Base-by-base conservation (phyloP, 2,329 filamentous ascomycete genomes). In the Akanthomyces uredinophilus region DNA sequence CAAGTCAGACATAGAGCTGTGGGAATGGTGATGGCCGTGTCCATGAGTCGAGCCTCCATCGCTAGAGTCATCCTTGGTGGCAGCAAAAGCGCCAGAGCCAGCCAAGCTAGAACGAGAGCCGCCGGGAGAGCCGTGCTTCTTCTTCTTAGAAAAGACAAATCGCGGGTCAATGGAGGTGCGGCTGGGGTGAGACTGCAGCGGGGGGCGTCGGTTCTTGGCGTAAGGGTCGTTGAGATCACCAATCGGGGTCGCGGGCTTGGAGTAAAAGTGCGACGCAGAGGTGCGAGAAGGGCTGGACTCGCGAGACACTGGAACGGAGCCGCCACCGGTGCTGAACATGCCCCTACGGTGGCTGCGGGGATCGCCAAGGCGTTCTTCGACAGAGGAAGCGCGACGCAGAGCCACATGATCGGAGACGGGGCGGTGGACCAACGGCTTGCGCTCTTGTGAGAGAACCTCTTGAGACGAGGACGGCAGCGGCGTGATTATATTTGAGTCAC, bases 1-100 rank as follows among this genome's bases (percentile, higher is more conserved):
- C 64, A 99, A 77, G 69, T 98, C 94, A 4, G 90, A 88, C 90
- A 98, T 98, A 5, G 95, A 97, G 24, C 90, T 87, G 64, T 91
- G 86, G 56, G 68, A 63, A 10, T 65, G 65, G n/a, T 69, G 66
- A 14, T 69, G 66, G 13, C 68, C 64, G n/a, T 59, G 55, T 4
- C 56, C 56, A 22, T 66, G 67, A 37, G 65, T 66, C 7, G 65
- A 63, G 47, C 64, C 55, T 27, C 69, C 70, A 47, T 74, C 71
- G 16, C 68, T 70, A 8, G 77, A 43, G 78, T 71, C 66, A 71
- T 71, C 65, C 72, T 74, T 74, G 66, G 63, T 63, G 18, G 64
- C 65, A 24, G 69, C 67, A 57, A 74, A 75, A 11, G 74, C 66
- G n/a, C 71, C 76, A 0, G 82, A 82, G 52, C 77, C 82, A 37